phyloP scores from a whole-genome alignment of 2,329 filamentous ascomycete genomes.

The Teratosphaeria destructans region DNA sequence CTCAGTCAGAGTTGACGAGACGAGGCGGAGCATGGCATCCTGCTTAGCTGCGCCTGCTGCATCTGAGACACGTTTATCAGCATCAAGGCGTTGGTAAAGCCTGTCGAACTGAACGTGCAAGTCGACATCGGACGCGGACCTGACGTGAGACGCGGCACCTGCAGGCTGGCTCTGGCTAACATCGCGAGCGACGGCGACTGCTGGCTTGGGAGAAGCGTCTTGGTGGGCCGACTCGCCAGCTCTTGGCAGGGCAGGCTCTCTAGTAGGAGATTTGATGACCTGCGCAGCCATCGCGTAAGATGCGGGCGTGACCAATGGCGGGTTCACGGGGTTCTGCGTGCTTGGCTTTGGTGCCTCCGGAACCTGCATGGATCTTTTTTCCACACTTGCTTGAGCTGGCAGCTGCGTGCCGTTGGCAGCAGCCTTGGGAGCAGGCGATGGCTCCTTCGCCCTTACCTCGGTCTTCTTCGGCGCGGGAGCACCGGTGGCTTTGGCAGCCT shows the following conservation, averaged over 20 bases:
- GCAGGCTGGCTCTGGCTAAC: not conserved
- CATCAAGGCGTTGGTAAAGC: slow-evolving; percentile 52
- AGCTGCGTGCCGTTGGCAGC: slow-evolving; percentile 10
- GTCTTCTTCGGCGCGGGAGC: slow-evolving; percentile 7
- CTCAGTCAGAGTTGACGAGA: slow-evolving; percentile 58
- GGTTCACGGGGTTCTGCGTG: slow-evolving; percentile 16
- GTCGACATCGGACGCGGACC: not conserved
- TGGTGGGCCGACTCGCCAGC: not conserved
- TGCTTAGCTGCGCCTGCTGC: slow-evolving; percentile 55
- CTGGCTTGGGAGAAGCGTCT: not conserved
- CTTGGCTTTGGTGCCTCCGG: slow-evolving; percentile 12
- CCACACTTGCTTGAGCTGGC: slow-evolving; percentile 4
- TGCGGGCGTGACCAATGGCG: slow-evolving; percentile 24
- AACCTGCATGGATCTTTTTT: slow-evolving; percentile 11
- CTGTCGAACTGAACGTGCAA: slow-evolving; percentile 41
- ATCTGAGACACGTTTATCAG: slow-evolving; percentile 58
- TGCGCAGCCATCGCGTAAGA: slow-evolving; percentile 35
- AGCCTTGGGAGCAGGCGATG: slow-evolving; percentile 7
- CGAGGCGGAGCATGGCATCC: slow-evolving; percentile 56
- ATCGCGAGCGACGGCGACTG: slow-evolving; percentile 1
- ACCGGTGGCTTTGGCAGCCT: slow-evolving; percentile 10
- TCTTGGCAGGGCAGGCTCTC: not conserved
- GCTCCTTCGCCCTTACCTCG: slow-evolving; percentile 8
- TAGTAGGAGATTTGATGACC: slow-evolving; percentile 7
- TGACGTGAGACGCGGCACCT: not conserved